phyloP scores from a whole-genome alignment of 805 yeast species.

The Metschnikowia kunwiensis region DNA sequence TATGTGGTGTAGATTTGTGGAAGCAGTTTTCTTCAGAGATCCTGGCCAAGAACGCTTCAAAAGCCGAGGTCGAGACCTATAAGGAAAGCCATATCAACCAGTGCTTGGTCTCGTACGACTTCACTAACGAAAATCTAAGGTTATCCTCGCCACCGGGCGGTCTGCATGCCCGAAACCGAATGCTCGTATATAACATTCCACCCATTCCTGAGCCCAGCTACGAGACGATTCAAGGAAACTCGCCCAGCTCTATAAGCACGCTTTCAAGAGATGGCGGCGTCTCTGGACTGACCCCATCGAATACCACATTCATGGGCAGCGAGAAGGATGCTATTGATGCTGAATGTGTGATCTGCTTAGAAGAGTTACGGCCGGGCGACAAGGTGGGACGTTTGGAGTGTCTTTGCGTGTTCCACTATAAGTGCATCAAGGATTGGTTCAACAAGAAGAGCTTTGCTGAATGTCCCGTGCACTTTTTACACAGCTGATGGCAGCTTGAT shows the following conservation, averaged over 20 bases:
- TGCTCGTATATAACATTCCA: conserved; percentile 72
- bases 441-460: conserved; percentile 78
- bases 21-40: conserved; percentile 20
- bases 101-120: conserved; percentile 70
- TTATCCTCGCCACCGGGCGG: conserved; percentile 26
- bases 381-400: conserved; percentile 92
- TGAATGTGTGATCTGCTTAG: conserved; percentile 94
- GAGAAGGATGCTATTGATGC: conserved; percentile 39
- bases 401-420: conserved; percentile 87
- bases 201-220: conserved; percentile 43
- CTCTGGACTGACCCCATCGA: conserved; percentile 15
- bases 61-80: conserved; percentile 32
- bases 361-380: conserved; percentile 80
- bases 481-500: conserved; percentile 19
- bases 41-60: conserved; percentile 1
- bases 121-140: conserved; percentile 56
- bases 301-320: conserved; percentile 6
- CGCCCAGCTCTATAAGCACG: conserved; percentile 1
- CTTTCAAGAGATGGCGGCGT: conserved; percentile 5
- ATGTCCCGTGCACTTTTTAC: conserved; percentile 73
- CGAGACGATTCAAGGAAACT: conserved; percentile 28
- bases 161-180: conserved; percentile 56
- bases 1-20: conserved; percentile 36
- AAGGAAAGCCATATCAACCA: conserved; percentile 66
- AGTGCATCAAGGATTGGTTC: conserved; percentile 91